phyloP scores from a whole-genome alignment of 176 grass and related monocot species.

The Urochloa ruziziensis region DNA sequence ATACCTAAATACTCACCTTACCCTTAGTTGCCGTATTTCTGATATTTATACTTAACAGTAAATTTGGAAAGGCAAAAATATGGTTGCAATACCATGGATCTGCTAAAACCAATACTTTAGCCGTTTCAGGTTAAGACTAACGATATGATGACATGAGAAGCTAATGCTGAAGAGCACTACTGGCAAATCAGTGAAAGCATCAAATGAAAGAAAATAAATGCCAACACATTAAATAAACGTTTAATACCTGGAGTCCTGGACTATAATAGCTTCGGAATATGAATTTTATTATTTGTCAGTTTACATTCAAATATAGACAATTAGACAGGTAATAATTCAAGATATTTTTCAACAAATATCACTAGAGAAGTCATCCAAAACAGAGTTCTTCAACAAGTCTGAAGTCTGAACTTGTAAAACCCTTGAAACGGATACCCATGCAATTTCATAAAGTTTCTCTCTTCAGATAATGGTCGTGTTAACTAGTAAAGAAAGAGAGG shows the following conservation, averaged over 20 bases:
- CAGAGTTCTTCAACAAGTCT: not conserved
- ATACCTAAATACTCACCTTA: no score
- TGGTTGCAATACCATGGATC: not conserved
- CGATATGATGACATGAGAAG: not conserved
- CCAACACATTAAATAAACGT: not conserved
- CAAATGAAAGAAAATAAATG: not conserved
- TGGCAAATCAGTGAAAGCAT: not conserved
- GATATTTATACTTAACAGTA: not conserved
- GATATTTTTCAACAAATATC: not conserved
- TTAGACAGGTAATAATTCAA: no score
- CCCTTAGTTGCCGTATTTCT: not conserved
- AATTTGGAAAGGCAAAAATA: not conserved
- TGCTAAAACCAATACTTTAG: not conserved
- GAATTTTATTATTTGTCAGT: not conserved
- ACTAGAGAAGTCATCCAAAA: not conserved
- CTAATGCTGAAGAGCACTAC: not conserved
- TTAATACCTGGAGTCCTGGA: no score
- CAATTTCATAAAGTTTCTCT: not conserved
- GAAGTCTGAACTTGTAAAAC: not conserved
- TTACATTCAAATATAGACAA: not conserved
- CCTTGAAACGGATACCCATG: not conserved
- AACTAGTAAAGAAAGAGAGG: not conserved
- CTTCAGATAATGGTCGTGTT: not conserved
- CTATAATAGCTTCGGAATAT: not conserved
- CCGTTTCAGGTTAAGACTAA: not conserved